A percentile compares a stretch with the other conserved stretches of the same genome.
phyloP scores from a whole-genome alignment of 2,329 filamentous ascomycete species.

The Ceratocystiopsis sp. region DNA sequence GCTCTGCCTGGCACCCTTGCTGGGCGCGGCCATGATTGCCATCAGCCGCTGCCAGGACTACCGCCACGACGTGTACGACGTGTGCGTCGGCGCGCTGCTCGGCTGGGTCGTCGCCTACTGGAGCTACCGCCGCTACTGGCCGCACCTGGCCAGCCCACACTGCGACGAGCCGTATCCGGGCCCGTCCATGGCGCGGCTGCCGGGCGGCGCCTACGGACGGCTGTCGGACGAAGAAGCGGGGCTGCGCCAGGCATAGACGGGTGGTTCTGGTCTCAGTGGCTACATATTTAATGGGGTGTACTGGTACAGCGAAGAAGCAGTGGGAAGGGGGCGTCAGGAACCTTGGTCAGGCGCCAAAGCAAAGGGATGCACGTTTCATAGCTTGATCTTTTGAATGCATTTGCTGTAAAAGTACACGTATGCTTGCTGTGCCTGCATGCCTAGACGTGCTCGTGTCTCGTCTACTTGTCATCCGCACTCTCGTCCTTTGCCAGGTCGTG shows the following conservation, averaged over 20 bases:
- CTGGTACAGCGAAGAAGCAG: too few species aligned
- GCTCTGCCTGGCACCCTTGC: conserved; percentile 37
- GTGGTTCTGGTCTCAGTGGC: too few species aligned
- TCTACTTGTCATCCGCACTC: conserved; percentile 47
- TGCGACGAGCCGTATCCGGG: conserved; percentile 42
- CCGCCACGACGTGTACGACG: conserved; percentile 54
- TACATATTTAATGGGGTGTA: too few species aligned
- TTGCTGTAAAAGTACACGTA: too few species aligned
- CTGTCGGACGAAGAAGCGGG: conserved; percentile 38
- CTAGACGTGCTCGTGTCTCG: background rate
- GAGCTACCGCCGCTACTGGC: conserved; percentile 50
- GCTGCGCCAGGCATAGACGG: conserved; percentile 4
- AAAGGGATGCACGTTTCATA: too few species aligned
- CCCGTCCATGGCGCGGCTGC: conserved; percentile 15
- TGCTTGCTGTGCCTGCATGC: too few species aligned
- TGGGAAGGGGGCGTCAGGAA: too few species aligned
- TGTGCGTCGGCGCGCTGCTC: conserved; percentile 41
- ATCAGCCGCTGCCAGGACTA: conserved; percentile 56
- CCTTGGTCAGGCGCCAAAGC: too few species aligned
- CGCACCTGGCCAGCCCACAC: conserved; percentile 29
- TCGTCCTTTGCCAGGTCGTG: conserved; percentile 86
- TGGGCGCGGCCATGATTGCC: conserved; percentile 50
- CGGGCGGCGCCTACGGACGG: conserved; percentile 19
- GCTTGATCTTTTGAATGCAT: too few species aligned
- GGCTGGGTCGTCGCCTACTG: conserved; percentile 45